A percentile compares a stretch with the other conserved stretches of the same genome.
Conservation (phyloP, 768 basidiomycete species). For the Hydnum rufescens region DNA sequence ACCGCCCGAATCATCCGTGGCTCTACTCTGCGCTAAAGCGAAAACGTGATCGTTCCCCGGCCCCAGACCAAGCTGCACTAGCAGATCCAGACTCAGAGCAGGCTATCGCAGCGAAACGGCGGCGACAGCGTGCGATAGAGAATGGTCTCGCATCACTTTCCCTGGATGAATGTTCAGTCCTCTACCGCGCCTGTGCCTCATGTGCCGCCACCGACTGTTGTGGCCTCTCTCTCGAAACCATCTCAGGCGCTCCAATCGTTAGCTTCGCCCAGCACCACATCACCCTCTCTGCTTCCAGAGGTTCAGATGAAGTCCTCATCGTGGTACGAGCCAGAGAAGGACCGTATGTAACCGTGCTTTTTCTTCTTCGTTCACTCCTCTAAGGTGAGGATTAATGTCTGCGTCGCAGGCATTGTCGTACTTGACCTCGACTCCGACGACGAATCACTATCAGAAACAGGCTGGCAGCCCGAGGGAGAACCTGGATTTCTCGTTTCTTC, state of each 20-base stretch:
- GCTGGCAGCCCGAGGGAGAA: not conserved
- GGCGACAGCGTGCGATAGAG: not conserved
- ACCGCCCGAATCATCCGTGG: not conserved
- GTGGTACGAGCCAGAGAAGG: constrained; percentile 52
- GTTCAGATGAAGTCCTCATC: constrained; percentile 42
- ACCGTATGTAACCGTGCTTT: constrained; percentile 24
- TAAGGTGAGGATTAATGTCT: not conserved
- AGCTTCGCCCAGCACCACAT: not conserved
- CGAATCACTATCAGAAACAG: constrained; percentile 13
- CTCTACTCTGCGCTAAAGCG: not conserved
- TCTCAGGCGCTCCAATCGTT: not conserved
- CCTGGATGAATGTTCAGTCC: not conserved
- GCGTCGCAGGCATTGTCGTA: constrained; percentile 37
- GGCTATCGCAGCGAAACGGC: not conserved
- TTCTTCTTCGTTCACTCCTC: not conserved
- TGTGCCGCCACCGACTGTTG: not conserved
- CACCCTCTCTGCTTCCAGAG: constrained; percentile 21
- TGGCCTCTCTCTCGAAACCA: not conserved
- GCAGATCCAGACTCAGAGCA: no score
- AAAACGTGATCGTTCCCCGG: not conserved
- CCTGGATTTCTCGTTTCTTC: not conserved
- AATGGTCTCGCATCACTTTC: not conserved
- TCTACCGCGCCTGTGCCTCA: not conserved
- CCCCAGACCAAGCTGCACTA: no score
- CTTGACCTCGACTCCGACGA: constrained; percentile 37